Evolutionary conservation across 2,329 filamentous ascomycete species (phyloP), one percentile per base, ranked within the genome.

Genomic region (Alternaria sp.): DNA sequence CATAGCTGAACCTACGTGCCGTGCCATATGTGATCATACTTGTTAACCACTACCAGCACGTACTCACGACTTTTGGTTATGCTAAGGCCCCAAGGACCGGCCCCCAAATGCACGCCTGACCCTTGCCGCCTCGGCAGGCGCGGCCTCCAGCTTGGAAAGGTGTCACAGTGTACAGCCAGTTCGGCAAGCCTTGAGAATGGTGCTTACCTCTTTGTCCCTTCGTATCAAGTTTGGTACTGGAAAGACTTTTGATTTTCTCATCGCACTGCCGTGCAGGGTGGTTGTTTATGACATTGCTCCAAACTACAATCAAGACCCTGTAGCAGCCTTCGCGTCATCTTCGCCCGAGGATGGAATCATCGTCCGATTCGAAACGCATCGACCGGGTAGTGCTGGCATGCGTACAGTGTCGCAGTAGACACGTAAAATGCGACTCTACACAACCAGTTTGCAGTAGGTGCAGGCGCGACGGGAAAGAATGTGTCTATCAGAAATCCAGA

Each of bases 361-460:
- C 54, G 14, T 24, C 62, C 36, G 60, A 65, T 20, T 28, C 65
- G 11, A 72, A 63, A 56, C 68, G 67, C 5, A 67, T 73, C 41
- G 65, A 75, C 38, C 72, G 75, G 14, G 73, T 75, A n/a, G 51
- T 65, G 20, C 55, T 77, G 7, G 75, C 75, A 24, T 78, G 75
- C 58, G 54, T 75, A 14, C 74, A 75, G 54, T 78, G 75, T 41
- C 67, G 75, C n/a, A 65, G 58, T 44, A 65, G 75, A 41, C 75
- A 77, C 41, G 74, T 78, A 14, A 77, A 74, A 57, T 78, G 75
- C 57, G 75, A 76, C 63, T 68, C 73, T 4, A 71, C 67, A 4
- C 71, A 75, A 47, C 75, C 75, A 3, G 42, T 61, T 4, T 77
- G 74, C 55, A 72, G 69, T 34, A 64, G 75, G 24, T 78, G 75